These are phyloP conservation scores for Kentomonas sorsogonicus DNA, from an alignment of 208 protist species.

Conservation along the genomic window DNA sequence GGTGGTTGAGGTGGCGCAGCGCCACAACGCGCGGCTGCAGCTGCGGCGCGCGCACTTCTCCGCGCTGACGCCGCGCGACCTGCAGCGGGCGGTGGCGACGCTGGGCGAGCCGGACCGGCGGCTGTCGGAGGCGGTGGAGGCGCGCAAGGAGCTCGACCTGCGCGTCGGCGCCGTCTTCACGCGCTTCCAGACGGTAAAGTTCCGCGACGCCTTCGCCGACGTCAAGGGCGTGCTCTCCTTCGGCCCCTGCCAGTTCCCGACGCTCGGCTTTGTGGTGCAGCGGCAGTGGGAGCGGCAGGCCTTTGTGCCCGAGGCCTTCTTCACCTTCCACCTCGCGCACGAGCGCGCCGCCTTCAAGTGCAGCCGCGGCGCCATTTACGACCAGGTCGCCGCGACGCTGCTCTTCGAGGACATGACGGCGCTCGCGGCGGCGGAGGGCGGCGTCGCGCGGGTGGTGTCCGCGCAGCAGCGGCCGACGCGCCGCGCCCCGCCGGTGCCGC, in stretches of 20 bases:
- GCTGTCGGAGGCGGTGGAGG: constrained; percentile 92
- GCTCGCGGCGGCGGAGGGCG: constrained; percentile 24
- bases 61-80: constrained; percentile 79
- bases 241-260: constrained; percentile 96
- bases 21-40: constrained; percentile 35
- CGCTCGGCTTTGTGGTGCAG: constrained; percentile 90
- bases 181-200: constrained; percentile 86
- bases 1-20: constrained; percentile 76
- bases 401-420: constrained; percentile 66
- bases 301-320: constrained; percentile 83
- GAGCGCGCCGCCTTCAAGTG: constrained; percentile 49
- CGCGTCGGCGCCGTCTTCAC: constrained; percentile 95
- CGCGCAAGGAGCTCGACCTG: constrained; percentile 94
- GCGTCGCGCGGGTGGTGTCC: constrained; percentile 40
- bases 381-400: constrained; percentile 67
- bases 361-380: constrained; percentile 64
- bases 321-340: constrained; percentile 50
- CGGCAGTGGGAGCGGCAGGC: constrained; percentile 80
- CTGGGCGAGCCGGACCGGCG: constrained; percentile 81
- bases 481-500: constrained; percentile 86
- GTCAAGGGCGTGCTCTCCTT: constrained; percentile 83
- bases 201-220: constrained; percentile 64
- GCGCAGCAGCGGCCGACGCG: constrained; percentile 72
- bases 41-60: constrained; percentile 90
- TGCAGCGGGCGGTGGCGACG: constrained; percentile 74